These are phyloP conservation scores for Clitopilus passeckerianus DNA, from an alignment of 768 basidiomycete genomes.

Conservation along the genomic window DNA sequence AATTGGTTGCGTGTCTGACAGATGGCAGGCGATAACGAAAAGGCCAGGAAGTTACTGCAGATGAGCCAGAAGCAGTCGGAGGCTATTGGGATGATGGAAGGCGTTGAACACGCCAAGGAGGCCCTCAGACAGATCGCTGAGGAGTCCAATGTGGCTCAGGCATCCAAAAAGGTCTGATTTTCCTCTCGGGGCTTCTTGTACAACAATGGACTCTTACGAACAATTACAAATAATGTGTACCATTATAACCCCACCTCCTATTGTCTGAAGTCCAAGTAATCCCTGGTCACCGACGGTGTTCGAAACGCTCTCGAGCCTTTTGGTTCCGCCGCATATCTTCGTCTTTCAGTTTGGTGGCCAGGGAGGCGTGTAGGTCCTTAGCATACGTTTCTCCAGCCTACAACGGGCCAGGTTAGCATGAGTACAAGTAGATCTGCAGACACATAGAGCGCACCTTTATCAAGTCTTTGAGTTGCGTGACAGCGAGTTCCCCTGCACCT, in stretches of 20 bases:
- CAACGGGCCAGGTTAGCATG: not conserved
- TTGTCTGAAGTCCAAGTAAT: not conserved
- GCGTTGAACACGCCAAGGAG: slow-evolving; percentile 23
- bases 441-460: slow-evolving; percentile 40
- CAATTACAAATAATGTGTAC: not conserved
- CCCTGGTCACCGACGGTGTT: slow-evolving; percentile 15
- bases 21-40: slow-evolving; percentile 32
- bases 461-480: slow-evolving; percentile 42
- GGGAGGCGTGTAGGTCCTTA: slow-evolving; percentile 42
- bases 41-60: slow-evolving; percentile 26
- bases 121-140: slow-evolving; percentile 15
- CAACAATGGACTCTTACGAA: not conserved
- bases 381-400: slow-evolving; percentile 71
- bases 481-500: slow-evolving; percentile 56
- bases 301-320: slow-evolving; percentile 55
- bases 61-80: slow-evolving; percentile 31
- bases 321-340: slow-evolving; percentile 57
- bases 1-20: slow-evolving; percentile 7
- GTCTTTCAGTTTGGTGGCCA: slow-evolving; percentile 62
- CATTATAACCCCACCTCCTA: not conserved
- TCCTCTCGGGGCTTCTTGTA: not conserved
- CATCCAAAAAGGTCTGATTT: not conserved
- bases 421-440: not conserved
- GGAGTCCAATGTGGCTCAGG: not conserved
- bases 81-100: slow-evolving; percentile 28